These are phyloP conservation scores for Metarhizium guizhouense DNA, from an alignment of 2,329 filamentous ascomycete species.

Conservation along the genomic window DNA sequence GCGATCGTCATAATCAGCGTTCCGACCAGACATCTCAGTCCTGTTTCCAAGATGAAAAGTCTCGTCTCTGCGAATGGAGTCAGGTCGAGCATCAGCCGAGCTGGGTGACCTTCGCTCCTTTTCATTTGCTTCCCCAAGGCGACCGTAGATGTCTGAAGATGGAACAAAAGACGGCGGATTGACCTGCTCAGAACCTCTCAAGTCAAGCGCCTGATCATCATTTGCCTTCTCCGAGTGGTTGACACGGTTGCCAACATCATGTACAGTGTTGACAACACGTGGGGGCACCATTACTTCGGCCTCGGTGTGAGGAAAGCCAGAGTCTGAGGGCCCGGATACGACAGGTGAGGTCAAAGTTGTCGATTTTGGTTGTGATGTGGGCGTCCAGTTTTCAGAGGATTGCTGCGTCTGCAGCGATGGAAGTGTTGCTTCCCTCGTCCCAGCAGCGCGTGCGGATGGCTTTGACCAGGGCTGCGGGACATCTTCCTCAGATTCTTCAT, in stretches of 20 bases:
- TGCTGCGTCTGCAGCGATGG: slow-evolving; percentile 7
- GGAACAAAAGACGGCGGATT: slow-evolving; percentile 48
- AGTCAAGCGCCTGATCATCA: background rate
- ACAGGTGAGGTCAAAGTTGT: slow-evolving; percentile 1
- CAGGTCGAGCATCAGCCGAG: background rate
- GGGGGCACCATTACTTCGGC: background rate
- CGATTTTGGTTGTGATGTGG: background rate
- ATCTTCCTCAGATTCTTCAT: slow-evolving; percentile 37
- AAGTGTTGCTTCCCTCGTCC: slow-evolving; percentile 2
- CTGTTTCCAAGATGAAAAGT: background rate
- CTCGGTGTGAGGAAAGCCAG: background rate
- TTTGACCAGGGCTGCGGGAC: background rate
- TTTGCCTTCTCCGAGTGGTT: background rate
- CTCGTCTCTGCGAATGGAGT: slow-evolving; percentile 1
- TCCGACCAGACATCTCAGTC: background rate
- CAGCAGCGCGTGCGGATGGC: background rate
- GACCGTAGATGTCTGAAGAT: slow-evolving; percentile 69
- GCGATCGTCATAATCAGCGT: slow-evolving; percentile 5
- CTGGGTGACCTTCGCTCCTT: slow-evolving; percentile 18
- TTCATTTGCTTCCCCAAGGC: slow-evolving; percentile 57
- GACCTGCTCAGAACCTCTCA: background rate
- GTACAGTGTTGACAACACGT: too few species aligned
- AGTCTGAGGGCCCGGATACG: background rate
- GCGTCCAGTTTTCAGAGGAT: background rate
- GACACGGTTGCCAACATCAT: background rate